Evolutionary conservation across 2,329 filamentous ascomycete species (phyloP).

Genomic region (Beauveria rudraprayagi): DNA sequence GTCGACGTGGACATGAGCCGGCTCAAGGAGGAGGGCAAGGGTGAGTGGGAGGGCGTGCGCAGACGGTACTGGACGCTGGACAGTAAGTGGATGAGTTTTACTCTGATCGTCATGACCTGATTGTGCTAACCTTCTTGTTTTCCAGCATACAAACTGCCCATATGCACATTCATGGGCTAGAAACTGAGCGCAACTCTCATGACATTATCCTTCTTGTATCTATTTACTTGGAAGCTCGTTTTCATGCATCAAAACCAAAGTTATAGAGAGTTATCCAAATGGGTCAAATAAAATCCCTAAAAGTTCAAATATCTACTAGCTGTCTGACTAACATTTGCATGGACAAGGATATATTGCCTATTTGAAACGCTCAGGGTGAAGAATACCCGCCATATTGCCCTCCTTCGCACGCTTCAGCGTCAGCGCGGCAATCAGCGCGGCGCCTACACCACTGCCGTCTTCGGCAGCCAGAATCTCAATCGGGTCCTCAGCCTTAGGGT

Average conservation of each 20-base stretch:
- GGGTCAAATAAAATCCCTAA: neutral
- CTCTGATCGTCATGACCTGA: too few species aligned
- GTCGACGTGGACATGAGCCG: constrained; percentile 61
- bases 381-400: constrained; percentile 55
- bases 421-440: constrained; percentile 79
- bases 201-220: neutral
- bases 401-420: constrained; percentile 56
- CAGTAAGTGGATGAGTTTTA: constrained; percentile 35
- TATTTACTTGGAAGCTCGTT: neutral
- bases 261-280: neutral
- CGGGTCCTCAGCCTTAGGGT: constrained; percentile 69
- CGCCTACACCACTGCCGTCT: constrained; percentile 95
- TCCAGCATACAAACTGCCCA: constrained; percentile 62
- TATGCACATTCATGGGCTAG: constrained; percentile 65
- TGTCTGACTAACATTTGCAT: neutral
- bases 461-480: constrained; percentile 84
- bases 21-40: constrained; percentile 57
- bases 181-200: neutral
- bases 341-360: constrained; percentile 13
- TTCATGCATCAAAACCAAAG: neutral
- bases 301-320: neutral
- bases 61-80: constrained; percentile 86
- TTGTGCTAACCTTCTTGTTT: constrained; percentile 17
- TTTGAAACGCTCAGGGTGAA: constrained; percentile 56
- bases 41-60: constrained; percentile 82